A percentile compares a stretch with the other conserved stretches of the same genome.
phyloP scores from a whole-genome alignment of 2,329 filamentous ascomycete genomes.

The Cytospora piceae region DNA sequence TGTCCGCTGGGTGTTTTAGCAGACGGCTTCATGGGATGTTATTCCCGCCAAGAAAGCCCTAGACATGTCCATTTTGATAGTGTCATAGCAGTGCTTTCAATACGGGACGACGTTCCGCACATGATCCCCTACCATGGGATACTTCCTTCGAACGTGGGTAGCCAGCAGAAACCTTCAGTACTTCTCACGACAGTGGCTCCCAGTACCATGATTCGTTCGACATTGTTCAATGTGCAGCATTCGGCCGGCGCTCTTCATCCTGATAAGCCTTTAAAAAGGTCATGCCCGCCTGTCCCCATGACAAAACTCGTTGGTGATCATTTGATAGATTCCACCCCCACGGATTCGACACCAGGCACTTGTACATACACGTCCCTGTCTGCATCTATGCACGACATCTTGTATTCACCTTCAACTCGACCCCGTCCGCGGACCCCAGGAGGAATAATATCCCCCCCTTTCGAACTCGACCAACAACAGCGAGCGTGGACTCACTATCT shows the following conservation, averaged over 20 bases:
- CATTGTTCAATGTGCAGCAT: slow-evolving; percentile 8
- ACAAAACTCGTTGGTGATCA: slow-evolving; percentile 17
- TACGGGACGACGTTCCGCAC: slow-evolving; percentile 14
- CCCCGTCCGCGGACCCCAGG: neutral
- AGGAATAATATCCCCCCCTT: neutral
- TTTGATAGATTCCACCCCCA: slow-evolving; percentile 27
- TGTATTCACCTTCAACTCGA: neutral
- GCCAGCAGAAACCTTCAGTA: neutral
- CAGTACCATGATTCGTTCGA: slow-evolving; percentile 19
- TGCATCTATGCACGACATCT: neutral
- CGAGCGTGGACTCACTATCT: neutral
- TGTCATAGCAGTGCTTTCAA: neutral
- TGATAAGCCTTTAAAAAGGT: slow-evolving; percentile 25
- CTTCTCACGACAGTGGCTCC: neutral
- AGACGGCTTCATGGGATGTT: slow-evolving; percentile 10
- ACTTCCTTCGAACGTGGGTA: neutral
- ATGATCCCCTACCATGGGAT: neutral
- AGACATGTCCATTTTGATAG: slow-evolving; percentile 2
- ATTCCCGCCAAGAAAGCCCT: neutral
- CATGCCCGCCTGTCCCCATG: slow-evolving; percentile 18
- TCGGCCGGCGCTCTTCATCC: slow-evolving; percentile 5
- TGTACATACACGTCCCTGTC: neutral
- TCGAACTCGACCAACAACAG: neutral
- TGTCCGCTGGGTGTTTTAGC: slow-evolving; percentile 1
- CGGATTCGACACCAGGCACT: neutral